Conservation (phyloP, 208 protist genomes). For the Trypanosoma theileri region DNA sequence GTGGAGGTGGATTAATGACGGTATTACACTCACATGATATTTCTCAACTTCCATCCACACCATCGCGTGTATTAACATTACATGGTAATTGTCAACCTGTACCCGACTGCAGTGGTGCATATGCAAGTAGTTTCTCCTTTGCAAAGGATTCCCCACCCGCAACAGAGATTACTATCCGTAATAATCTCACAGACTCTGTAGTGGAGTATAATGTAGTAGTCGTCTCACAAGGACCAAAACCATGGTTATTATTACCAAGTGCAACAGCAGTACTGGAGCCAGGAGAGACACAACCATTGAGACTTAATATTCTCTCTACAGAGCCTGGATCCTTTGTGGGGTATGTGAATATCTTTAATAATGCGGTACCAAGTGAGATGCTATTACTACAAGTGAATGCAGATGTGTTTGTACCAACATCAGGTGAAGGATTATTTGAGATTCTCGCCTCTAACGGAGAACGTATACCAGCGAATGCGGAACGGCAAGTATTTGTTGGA, state of each 20-base stretch:
- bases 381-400: conserved; percentile 77
- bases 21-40: neutral
- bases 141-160: conserved; percentile 62
- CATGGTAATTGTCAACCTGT: conserved; percentile 57
- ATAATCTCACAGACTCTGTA: conserved; percentile 42
- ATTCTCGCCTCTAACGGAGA: conserved; percentile 52
- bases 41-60: neutral
- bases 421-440: conserved; percentile 79
- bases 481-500: conserved; percentile 56
- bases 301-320: conserved; percentile 65
- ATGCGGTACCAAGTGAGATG: conserved; percentile 49
- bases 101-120: conserved; percentile 50
- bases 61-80: conserved; percentile 46
- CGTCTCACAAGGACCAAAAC: conserved; percentile 76
- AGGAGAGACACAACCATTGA: conserved; percentile 70
- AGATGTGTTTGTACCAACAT: conserved; percentile 66
- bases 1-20: neutral
- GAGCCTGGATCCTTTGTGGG: conserved; percentile 81
- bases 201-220: conserved; percentile 74
- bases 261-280: conserved; percentile 46
- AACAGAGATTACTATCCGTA: conserved; percentile 67
- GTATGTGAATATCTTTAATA: conserved; percentile 77
- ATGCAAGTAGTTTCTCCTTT: conserved; percentile 62
- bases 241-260: conserved; percentile 70
- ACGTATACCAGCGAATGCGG: conserved; percentile 32